A percentile compares a stretch with the other conserved stretches of the same genome.
These are phyloP conservation scores for Lobosporangium transversale DNA, from an alignment of 192 early-diverging fungal species.

Conservation along the genomic window DNA sequence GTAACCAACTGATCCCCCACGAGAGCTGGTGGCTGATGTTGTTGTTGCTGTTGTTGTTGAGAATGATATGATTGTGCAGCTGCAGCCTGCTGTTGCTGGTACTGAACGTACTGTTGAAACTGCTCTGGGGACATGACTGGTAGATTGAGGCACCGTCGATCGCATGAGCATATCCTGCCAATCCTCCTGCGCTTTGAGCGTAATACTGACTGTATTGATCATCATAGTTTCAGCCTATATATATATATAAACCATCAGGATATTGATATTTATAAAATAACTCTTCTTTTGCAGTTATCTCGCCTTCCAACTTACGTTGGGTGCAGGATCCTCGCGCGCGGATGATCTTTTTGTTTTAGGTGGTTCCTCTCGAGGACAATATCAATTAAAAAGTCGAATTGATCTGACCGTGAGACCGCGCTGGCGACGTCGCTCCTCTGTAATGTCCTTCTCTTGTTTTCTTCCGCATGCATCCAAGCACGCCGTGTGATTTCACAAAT, in stretches of 20 bases:
- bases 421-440: conserved; percentile 91
- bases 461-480: conserved; percentile 94
- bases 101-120: conserved; percentile 45
- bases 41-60: conserved; percentile 20
- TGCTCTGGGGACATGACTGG: conserved; percentile 37
- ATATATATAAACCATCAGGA: background rate
- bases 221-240: background rate
- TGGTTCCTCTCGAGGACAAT: conserved; percentile 91
- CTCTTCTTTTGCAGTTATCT: background rate
- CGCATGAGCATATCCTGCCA: conserved; percentile 36
- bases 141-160: conserved; percentile 32
- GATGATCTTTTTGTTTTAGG: conserved; percentile 3
- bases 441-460: conserved; percentile 94
- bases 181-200: conserved; percentile 24
- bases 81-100: conserved; percentile 18
- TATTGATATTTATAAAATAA: background rate
- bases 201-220: conserved; percentile 26
- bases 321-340: conserved; percentile 25
- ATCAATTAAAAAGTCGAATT: conserved; percentile 98
- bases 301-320: conserved; percentile 63
- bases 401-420: conserved; percentile 88
- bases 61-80: conserved; percentile 35
- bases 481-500: conserved; percentile 89
- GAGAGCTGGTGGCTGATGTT: conserved; percentile 26
- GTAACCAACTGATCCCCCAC: too few relatives aligned